Evolutionary conservation across 2,329 filamentous ascomycete species (phyloP).

Genomic region (Beauveria asiatica): DNA sequence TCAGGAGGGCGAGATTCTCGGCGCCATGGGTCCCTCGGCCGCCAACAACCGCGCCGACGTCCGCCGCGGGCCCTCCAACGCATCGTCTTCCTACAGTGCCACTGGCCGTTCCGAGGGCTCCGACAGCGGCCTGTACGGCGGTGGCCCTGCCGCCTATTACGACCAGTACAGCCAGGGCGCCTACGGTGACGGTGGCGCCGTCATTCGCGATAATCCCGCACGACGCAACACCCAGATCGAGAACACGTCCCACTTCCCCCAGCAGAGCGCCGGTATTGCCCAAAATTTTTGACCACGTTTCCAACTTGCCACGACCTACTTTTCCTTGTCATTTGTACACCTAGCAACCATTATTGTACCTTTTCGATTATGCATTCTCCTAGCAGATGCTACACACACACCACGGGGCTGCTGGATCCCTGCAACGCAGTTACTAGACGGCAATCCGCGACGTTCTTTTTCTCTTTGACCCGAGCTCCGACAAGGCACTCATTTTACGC

Average conservation of each 20-base stretch:
- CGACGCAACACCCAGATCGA: constrained; percentile 92
- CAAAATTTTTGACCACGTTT: constrained; percentile 71
- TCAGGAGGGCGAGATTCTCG: constrained; percentile 74
- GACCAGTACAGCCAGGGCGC: constrained; percentile 51
- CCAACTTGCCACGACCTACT: constrained; percentile 11
- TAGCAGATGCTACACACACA: background rate
- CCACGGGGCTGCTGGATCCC: background rate
- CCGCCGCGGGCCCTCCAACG: constrained; percentile 85
- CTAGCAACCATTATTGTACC: background rate
- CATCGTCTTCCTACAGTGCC: constrained; percentile 89
- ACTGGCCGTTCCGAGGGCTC: constrained; percentile 66
- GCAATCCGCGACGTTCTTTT: background rate
- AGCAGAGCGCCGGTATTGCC: constrained; percentile 89
- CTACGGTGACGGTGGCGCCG: constrained; percentile 44
- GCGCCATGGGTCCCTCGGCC: constrained; percentile 67
- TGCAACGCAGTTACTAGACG: constrained; percentile 1
- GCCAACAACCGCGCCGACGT: constrained; percentile 63
- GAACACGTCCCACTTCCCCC: constrained; percentile 78
- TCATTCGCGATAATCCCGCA: constrained; percentile 89
- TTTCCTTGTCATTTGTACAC: constrained; percentile 10
- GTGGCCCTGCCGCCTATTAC: constrained; percentile 40
- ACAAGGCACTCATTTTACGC: background rate
- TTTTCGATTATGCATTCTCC: background rate
- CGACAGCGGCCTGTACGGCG: constrained; percentile 41
- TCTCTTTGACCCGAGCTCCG: background rate